Base-by-base conservation (phyloP, 306 rosid species). In the Prinsepia uniflora region DNA sequence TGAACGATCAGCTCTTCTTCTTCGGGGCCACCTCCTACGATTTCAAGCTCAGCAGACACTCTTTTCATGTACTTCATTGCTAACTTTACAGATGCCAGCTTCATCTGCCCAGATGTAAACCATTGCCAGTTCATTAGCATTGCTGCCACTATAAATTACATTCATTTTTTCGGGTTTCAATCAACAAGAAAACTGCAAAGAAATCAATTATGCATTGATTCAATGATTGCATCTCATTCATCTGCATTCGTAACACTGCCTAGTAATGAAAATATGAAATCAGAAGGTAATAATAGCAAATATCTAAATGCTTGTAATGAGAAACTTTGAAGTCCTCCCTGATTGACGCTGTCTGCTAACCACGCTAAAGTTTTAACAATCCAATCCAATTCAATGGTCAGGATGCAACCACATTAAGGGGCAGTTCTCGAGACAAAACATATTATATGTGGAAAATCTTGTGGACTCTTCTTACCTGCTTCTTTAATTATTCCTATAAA, bases 31-130 rank as follows among this genome's bases (percentile, higher is more conserved):
- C 97, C 86, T 1, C 86, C 96, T 15, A 77, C 93, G n/a, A 83
- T 70, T 74, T 91, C 99, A 3, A 95, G 99, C 87, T 87, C 99
- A 0, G 96, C 97, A 14, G 97, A 95, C 40, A 91, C 97, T 74
- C 97, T 91, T 76, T 84, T 91, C 97, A 95, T 89, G 80, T 85
- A 95, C 87, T 91, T 95, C 97, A 89, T 83, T 58, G 99, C 97
- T 82, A 95, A 77, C 73, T 91, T 95, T 54, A 91, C 96, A 0
- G 97, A 95, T 72, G 92, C 96, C 88, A 95, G 85, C 91, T 95
- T 95, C 72, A 89, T 91, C 99, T 95, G 86, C 24, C 58, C 74
- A 65, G 73, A 45, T 59, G 65, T 66, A 39, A 11, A 22, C 0
- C 20, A 43, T 45, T 44, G 60, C 50, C 78, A 62, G 73, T 54